Base-by-base conservation (phyloP, 2,329 filamentous ascomycete species). In the Talaromyces rugulosus region DNA sequence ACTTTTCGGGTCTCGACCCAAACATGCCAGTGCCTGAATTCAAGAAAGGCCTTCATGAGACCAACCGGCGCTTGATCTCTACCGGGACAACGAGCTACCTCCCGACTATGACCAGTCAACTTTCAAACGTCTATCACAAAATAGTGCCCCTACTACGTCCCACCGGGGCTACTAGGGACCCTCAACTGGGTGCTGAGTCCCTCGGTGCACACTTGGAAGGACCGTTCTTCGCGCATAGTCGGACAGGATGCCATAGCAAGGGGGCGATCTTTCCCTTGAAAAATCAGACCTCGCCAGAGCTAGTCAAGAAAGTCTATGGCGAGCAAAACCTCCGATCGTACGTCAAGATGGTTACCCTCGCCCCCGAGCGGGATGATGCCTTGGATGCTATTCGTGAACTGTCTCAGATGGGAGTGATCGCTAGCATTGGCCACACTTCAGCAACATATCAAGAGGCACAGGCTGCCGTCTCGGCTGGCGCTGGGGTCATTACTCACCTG, bases 1-100 rank as follows among this genome's bases (percentile, higher is more conserved):
- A 66, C 52, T 65, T 66, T 52, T 63, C 63, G 3, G 86, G 87
- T 12, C 61, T 62, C 28, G 50, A 40, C 11, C 30, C 64, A 34
- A 28, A 51, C 5, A 56, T 61, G 23, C 23, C 34, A 9, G 52
- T 18, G 6, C 33, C 50, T 27, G 14, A 47, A 16, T 66, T 61
- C 30, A 44, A 65, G 28, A 58, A 65, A 33, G 54, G 63, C 30
- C 56, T 63, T n/a, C 40, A 50, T 16, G 63, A 61, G 18, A 59
- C 59, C 16, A 61, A 64, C 23, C 61, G 50, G 58, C 63, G 61
- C 30, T 56, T 66, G 30, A 59, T 65, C 40, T 28, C 40, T 6
- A 66, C 63, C 0, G 65, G 65, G 12, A 65, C 59, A 16, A 66
- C 65, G 18, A 66, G 63, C 53, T 65, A 63, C 47, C 53, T 66